phyloP scores from a whole-genome alignment of 2,329 filamentous ascomycete species.

The Bretziella fagacearum region DNA sequence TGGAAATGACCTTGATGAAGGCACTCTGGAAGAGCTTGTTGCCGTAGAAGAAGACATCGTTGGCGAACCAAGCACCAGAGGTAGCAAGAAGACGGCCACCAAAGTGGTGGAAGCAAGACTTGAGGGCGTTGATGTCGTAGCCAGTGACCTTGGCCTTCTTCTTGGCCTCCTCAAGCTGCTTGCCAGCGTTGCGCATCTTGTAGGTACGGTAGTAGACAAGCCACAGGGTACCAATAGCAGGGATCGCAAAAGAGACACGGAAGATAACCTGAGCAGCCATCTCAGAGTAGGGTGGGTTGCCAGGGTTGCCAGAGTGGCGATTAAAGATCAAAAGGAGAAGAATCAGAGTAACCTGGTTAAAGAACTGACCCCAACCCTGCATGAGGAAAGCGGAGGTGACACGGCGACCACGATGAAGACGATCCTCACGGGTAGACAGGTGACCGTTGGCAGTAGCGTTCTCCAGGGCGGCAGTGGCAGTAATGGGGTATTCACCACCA shows the following conservation, averaged over 20 bases:
- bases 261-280: conserved; percentile 78
- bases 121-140: conserved; percentile 75
- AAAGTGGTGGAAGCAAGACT: conserved; percentile 64
- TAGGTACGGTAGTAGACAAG: conserved; percentile 90
- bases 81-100: conserved; percentile 76
- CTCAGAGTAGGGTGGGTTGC: conserved; percentile 59
- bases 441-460: conserved; percentile 73
- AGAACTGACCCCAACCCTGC: conserved; percentile 95
- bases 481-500: conserved; percentile 91
- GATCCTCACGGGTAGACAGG: conserved; percentile 78
- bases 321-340: conserved; percentile 78
- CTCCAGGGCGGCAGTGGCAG: conserved; percentile 87
- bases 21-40: conserved; percentile 94
- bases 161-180: conserved; percentile 68
- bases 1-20: conserved; percentile 71
- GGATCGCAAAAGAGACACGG: conserved; percentile 81
- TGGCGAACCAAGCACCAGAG: conserved; percentile 80
- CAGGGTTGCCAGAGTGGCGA: conserved; percentile 26
- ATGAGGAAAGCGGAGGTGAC: conserved; percentile 93
- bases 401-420: conserved; percentile 86
- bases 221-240: conserved; percentile 81
- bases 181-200: conserved; percentile 81
- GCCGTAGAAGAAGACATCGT: conserved; percentile 97
- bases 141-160: conserved; percentile 75
- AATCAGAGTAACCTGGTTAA: conserved; percentile 85